A percentile compares a stretch with the other conserved stretches of the same genome.
phyloP scores from a whole-genome alignment of 192 early-diverging fungal genomes.

The Coemansia sp. region DNA sequence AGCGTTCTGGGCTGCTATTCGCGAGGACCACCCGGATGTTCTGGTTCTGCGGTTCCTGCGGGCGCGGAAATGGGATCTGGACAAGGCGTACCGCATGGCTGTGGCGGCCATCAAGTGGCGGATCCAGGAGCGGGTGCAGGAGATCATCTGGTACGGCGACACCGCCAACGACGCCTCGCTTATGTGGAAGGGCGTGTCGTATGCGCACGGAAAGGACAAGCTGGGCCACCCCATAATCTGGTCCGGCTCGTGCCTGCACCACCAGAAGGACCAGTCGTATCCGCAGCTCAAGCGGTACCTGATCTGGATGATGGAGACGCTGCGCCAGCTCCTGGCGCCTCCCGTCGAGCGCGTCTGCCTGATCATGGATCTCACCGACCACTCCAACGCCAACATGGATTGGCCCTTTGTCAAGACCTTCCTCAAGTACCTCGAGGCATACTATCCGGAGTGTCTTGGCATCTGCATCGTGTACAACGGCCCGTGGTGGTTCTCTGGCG shows the following conservation, averaged over 20 bases:
- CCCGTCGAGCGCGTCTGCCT: slow-evolving; percentile 72
- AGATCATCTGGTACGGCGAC: slow-evolving; percentile 66
- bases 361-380: slow-evolving; percentile 79
- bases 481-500: slow-evolving; percentile 88
- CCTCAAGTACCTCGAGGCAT: slow-evolving; percentile 79
- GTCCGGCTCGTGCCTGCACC: slow-evolving; percentile 60
- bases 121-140: slow-evolving; percentile 58
- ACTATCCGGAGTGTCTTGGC: slow-evolving; percentile 90
- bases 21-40: slow-evolving; percentile 70
- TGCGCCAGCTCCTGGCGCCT: slow-evolving; percentile 63
- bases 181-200: slow-evolving; percentile 62
- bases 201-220: slow-evolving; percentile 58
- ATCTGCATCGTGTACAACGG: slow-evolving; percentile 80
- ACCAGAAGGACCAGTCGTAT: slow-evolving; percentile 63
- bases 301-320: slow-evolving; percentile 73
- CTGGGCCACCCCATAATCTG: slow-evolving; percentile 61
- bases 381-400: slow-evolving; percentile 79
- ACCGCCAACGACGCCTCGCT: slow-evolving; percentile 52
- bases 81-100: slow-evolving; percentile 73
- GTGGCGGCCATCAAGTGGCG: slow-evolving; percentile 77
- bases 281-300: slow-evolving; percentile 68
- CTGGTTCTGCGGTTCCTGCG: slow-evolving; percentile 77
- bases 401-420: slow-evolving; percentile 81
- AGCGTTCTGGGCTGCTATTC: slow-evolving; percentile 65
- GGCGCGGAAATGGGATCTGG: slow-evolving; percentile 86